Evolutionary conservation across 2,329 filamentous ascomycete species (phyloP).

Genomic region (Trichoderma harzianum): DNA sequence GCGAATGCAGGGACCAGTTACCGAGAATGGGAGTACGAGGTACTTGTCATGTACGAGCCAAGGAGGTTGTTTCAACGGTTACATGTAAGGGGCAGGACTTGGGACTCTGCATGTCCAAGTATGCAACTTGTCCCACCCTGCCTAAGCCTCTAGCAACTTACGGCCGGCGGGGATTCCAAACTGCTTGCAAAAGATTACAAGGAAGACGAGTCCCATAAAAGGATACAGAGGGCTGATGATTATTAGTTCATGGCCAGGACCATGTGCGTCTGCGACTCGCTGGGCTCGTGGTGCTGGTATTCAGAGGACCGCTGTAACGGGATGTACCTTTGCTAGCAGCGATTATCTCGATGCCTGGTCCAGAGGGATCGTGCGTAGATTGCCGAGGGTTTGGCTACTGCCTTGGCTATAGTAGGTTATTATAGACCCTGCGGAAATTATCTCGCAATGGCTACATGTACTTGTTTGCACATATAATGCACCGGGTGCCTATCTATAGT

Average conservation of each 20-base stretch:
- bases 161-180: background rate
- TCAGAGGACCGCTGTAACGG: background rate
- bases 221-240: background rate
- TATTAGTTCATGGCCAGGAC: background rate
- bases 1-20: background rate
- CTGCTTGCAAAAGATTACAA: background rate
- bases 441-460: background rate
- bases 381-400: background rate
- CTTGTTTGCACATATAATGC: background rate
- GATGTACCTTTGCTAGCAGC: background rate
- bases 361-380: background rate
- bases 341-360: background rate
- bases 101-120: background rate
- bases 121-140: background rate
- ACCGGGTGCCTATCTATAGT: background rate
- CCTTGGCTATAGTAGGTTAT: background rate
- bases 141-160: background rate
- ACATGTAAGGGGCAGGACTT: background rate
- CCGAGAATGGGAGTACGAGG: background rate
- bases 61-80: background rate
- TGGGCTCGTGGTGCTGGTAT: background rate
- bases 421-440: background rate
- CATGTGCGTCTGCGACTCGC: background rate
- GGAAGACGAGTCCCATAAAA: background rate
- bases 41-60: background rate